Evolutionary conservation across 1,284 basidiomycete genomes (phyloP).

Genomic region (Pisolithus thermaeus): DNA sequence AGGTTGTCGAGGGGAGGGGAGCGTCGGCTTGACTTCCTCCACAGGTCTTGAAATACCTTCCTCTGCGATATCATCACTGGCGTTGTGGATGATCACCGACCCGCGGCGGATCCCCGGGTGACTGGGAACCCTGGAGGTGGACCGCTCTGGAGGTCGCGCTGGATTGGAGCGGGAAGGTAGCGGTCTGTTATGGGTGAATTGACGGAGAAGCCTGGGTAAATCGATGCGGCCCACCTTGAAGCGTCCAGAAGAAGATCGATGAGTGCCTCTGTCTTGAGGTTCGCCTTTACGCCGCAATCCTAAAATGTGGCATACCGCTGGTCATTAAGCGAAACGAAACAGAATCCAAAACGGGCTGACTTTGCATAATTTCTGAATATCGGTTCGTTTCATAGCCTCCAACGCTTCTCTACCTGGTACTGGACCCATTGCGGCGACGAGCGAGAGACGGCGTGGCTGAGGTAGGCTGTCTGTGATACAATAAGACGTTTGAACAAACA

Average conservation of each 20-base stretch:
- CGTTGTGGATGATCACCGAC: slow-evolving; percentile 46
- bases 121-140: slow-evolving; percentile 36
- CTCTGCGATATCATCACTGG: slow-evolving; percentile 44
- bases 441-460: slow-evolving; percentile 7
- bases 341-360: slow-evolving; percentile 30
- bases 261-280: slow-evolving; percentile 70
- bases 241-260: slow-evolving; percentile 67
- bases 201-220: slow-evolving; percentile 8
- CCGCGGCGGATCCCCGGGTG: slow-evolving; percentile 31
- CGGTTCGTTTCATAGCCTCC: slow-evolving; percentile 58
- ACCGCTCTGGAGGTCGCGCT: slow-evolving; percentile 32
- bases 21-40: slow-evolving; percentile 17
- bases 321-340: slow-evolving; percentile 8
- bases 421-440: slow-evolving; percentile 36
- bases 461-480: slow-evolving; percentile 10
- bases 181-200: slow-evolving; percentile 21
- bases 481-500: slow-evolving; percentile 37
- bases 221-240: slow-evolving; percentile 32
- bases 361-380: slow-evolving; percentile 76
- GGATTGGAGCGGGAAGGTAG: slow-evolving; percentile 21
- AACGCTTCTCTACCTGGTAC: slow-evolving; percentile 51
- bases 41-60: slow-evolving; percentile 11
- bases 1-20: slow-evolving; percentile 28
- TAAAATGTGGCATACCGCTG: slow-evolving; percentile 29
- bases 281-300: slow-evolving; percentile 74